Evolutionary conservation across 371 early-diverging fungal genomes (phyloP).

Genomic region (Mortierella sp.): DNA sequence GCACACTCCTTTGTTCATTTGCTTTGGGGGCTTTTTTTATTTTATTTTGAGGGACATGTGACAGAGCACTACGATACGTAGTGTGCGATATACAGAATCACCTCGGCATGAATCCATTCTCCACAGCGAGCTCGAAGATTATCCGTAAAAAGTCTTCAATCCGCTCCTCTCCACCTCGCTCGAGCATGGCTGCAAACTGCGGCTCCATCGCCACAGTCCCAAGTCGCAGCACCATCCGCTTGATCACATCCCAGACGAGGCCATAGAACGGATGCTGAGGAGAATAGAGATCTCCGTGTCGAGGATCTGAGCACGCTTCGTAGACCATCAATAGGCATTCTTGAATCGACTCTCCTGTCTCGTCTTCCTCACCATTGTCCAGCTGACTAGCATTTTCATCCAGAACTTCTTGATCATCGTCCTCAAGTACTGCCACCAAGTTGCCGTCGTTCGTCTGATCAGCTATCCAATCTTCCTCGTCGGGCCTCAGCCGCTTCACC

Average conservation of each 20-base stretch:
- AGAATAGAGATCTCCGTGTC: constrained; percentile 14
- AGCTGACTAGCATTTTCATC: background rate
- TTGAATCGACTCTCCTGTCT: constrained; percentile 14
- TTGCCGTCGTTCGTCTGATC: background rate
- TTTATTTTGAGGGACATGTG: too few species aligned
- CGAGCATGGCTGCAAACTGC: constrained; percentile 20
- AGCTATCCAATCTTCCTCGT: background rate
- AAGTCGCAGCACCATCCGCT: constrained; percentile 23
- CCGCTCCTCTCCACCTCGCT: constrained; percentile 29
- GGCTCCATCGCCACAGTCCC: constrained; percentile 24
- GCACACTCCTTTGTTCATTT: too few species aligned
- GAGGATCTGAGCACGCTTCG: constrained; percentile 28
- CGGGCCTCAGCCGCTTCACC: constrained; percentile 9
- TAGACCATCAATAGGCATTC: constrained; percentile 39
- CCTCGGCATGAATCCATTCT: too few species aligned
- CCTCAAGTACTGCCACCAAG: background rate
- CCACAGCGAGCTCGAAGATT: constrained; percentile 16
- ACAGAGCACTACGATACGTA: too few species aligned
- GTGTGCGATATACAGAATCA: too few species aligned
- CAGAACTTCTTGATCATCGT: background rate
- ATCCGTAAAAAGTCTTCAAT: constrained; percentile 36
- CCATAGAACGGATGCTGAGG: constrained; percentile 28
- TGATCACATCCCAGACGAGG: constrained; percentile 35
- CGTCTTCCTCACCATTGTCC: constrained; percentile 5
- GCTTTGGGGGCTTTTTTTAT: background rate